Percentiles rank a stretch among this genome's conserved stretches.
Evolutionary conservation across 2,329 filamentous ascomycete species (phyloP).

Genomic region (Diaporthe eres): DNA sequence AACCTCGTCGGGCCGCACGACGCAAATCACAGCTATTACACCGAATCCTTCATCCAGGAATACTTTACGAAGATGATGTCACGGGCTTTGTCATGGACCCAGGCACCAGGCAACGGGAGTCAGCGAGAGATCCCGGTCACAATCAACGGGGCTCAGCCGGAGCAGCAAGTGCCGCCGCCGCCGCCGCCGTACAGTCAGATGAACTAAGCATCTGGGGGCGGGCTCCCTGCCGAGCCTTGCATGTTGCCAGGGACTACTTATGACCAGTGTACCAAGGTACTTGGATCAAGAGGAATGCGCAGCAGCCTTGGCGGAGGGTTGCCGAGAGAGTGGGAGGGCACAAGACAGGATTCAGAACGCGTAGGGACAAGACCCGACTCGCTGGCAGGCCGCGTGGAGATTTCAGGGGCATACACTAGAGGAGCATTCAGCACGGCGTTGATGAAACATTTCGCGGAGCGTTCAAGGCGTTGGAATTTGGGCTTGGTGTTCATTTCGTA

Average conservation of each 20-base stretch:
- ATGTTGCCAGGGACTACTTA: not conserved
- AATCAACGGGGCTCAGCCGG: conserved; percentile 31
- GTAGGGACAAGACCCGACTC: conserved; percentile 5
- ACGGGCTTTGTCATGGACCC: conserved; percentile 60
- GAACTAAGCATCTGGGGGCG: not conserved
- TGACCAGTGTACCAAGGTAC: not conserved
- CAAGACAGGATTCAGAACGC: conserved; percentile 18
- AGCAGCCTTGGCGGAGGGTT: not conserved
- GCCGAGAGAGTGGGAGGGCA: conserved; percentile 7
- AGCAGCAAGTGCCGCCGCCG: conserved; percentile 32
- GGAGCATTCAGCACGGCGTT: conserved; percentile 32
- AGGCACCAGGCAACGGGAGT: conserved; percentile 4
- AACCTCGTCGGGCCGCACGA: conserved; percentile 88
- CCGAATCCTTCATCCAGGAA: conserved; percentile 82
- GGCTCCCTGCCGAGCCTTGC: not conserved
- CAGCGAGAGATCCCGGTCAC: conserved; percentile 11
- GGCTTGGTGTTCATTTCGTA: conserved; percentile 20
- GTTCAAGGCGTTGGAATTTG: conserved; percentile 10
- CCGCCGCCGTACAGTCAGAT: conserved; percentile 42
- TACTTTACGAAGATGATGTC: conserved; percentile 81
- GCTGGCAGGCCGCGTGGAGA: conserved; percentile 22
- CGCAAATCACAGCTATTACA: conserved; percentile 86
- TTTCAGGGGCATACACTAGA: conserved; percentile 28
- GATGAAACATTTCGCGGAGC: conserved; percentile 33
- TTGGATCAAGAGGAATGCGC: not conserved